Conservation (phyloP, 2,329 filamentous ascomycete species). For the Apiospora rasikravindrae region DNA sequence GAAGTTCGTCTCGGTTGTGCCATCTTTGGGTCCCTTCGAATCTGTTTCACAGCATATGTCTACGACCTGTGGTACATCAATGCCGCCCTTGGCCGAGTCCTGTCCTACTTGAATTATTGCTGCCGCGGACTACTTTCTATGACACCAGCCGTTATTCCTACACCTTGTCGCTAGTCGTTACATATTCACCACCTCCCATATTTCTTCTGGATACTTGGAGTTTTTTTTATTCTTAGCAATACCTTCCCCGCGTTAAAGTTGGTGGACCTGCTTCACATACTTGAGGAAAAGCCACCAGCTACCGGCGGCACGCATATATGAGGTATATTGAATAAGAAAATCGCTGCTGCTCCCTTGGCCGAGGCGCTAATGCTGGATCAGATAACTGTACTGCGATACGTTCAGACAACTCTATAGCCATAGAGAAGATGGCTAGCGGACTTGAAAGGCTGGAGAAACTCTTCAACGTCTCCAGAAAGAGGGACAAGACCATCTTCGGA, state of each 20-base stretch:
- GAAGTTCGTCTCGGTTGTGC: constrained; percentile 17
- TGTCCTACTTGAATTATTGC: constrained; percentile 20
- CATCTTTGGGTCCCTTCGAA: constrained; percentile 25
- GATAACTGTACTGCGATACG: not conserved
- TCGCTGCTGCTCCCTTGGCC: not conserved
- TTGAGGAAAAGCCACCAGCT: not conserved
- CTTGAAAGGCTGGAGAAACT: constrained; percentile 57
- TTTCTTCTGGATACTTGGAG: not conserved
- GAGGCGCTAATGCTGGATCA: not conserved
- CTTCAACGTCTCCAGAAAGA: constrained; percentile 51
- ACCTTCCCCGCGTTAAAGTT: not conserved
- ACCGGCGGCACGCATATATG: not conserved
- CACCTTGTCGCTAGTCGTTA: constrained; percentile 26
- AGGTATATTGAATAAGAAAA: not conserved
- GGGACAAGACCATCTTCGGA: constrained; percentile 29
- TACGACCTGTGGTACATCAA: constrained; percentile 29
- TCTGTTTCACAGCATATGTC: constrained; percentile 30
- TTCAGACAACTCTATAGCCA: not conserved
- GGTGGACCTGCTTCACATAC: not conserved
- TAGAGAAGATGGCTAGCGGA: constrained; percentile 51
- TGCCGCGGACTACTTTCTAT: constrained; percentile 2
- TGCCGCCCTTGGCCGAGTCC: constrained; percentile 22
- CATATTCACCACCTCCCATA: constrained; percentile 13
- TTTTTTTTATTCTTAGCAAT: not conserved
- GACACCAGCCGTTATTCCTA: constrained; percentile 2